Base-by-base conservation (phyloP, 768 basidiomycete species). In the Termitomyces sp. region DNA sequence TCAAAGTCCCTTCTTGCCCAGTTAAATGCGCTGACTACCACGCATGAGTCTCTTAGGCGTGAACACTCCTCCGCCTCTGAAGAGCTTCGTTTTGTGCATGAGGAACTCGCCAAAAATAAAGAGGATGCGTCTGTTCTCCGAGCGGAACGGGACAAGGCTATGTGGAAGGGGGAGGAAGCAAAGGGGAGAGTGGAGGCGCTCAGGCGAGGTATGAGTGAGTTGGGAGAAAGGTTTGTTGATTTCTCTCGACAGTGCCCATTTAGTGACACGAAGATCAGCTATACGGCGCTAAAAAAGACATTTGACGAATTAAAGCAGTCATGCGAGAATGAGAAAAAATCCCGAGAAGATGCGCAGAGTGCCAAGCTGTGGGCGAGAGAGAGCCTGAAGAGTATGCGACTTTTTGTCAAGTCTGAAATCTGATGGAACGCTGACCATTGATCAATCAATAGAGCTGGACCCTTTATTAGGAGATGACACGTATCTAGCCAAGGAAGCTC, bases 401-500 rank as follows among this genome's bases (percentile, higher is more conserved):
- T 5, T 16, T 52, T 11, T 11, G 5, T 13, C 10, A 41, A 32
- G 5, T 13, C n/a, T 26, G 11, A 4, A 7, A n/a, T 32, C 20
- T 22, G n/a, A 52, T 38, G 22, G 45, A 20, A 5, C 36, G 16
- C 24, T 30, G 38, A 26, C 14, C 8, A 54, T 30, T 51, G 14
- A 18, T 41, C 1, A n/a, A 52, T 52, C n/a, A 2, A 20, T 51
- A 65, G 64, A 41, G 3, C 13, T 65, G 3, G 46, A 61, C 14
- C 69, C 68, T 2, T 55, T 74, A 10, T 56, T 74, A 32, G 65
- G 65, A 2, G 38, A 65, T 13, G 65, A 61, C 1, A 63, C 55
- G 0, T 62, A 65, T 20, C 65, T 62, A 5, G 62, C 64, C 9
- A 58, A 53, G 11, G 67, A 70, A 43, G 67, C 66, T 13, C 68